phyloP scores from a whole-genome alignment of 148 eudicot species.

The Rhododendron henanense region DNA sequence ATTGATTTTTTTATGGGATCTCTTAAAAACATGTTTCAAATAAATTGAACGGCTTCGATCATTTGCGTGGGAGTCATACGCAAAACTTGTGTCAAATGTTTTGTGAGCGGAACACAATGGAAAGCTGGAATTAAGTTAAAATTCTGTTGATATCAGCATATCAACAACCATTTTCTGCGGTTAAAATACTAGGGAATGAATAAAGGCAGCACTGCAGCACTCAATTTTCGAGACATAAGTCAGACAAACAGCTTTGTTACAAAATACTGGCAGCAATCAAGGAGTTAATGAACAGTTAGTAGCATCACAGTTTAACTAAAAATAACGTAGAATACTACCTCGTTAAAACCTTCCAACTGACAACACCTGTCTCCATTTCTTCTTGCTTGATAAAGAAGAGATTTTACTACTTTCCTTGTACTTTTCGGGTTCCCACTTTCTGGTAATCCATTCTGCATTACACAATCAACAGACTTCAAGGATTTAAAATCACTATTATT shows the following conservation, averaged over 20 bases:
- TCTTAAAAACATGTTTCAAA: too few relatives aligned
- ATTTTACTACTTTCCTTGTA: slow-evolving; percentile 33
- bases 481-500: slow-evolving; percentile 10
- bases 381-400: slow-evolving; percentile 60
- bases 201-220: background rate
- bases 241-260: background rate
- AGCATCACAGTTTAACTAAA: background rate
- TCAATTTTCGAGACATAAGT: background rate
- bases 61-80: too few relatives aligned
- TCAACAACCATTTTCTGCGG: background rate
- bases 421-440: slow-evolving; percentile 18
- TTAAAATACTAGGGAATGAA: background rate
- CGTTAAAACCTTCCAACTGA: slow-evolving; percentile 49
- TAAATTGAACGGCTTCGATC: too few relatives aligned
- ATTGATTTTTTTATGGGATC: too few relatives aligned
- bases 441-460: slow-evolving; percentile 14
- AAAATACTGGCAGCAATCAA: background rate
- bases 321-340: slow-evolving; percentile 27
- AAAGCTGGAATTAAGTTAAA: background rate
- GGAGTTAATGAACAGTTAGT: background rate
- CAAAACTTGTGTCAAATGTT: too few relatives aligned
- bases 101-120: background rate
- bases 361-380: slow-evolving; percentile 56
- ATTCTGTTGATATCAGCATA: background rate
- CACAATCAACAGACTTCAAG: slow-evolving; percentile 14